Evolutionary conservation across 176 grass and related monocot genomes (phyloP), one percentile per base, ranked within the genome.

Genomic region (Elymus sibiricus): DNA sequence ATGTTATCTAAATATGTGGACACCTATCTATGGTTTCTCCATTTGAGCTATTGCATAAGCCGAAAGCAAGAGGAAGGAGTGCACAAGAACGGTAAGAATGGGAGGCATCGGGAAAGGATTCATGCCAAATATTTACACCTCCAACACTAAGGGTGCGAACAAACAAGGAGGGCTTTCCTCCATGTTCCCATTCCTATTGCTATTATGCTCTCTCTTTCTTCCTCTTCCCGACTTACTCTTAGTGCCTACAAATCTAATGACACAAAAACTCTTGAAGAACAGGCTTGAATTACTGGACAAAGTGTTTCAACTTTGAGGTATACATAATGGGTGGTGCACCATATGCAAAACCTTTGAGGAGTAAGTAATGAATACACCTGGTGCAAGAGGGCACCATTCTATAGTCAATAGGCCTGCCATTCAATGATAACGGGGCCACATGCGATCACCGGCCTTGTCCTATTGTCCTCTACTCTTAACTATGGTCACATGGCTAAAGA

Each of bases 161-260:
- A 34, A 70, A 16, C 5, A 66, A 19, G 79, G 9, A 26, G 5
- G 4, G 1, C 47, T 7, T 82, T 72, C 22, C 80, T 59, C 25
- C n/a, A 71, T 72, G 49, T 72, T 59, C 47, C 66, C 47, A 59
- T 59, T 82, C 80, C 80, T 28, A 82, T 1, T 28, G 66, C 66
- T 82, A n/a, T 71, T 58, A 7, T 35, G 37, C 74, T 79, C 39
- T 70, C 87, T 61, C 9, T 81, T 79, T 70, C 29, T 56, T 80
- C 44, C 21, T 82, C 64, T 82, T 82, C 21, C 11, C 4, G 1
- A 0, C 76, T 78, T 34, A 78, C 28, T 53, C 38, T 40, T 55
- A 81, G 28, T 17, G n/a, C 58, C 40, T 64, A 38, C 67, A 43
- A 51, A 14, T 29, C 5, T 19, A 17, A 2, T 17, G 15, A 51